These are phyloP conservation scores for Penicillium glabrum DNA, from an alignment of 2,329 filamentous ascomycete genomes.

Conservation along the genomic window DNA sequence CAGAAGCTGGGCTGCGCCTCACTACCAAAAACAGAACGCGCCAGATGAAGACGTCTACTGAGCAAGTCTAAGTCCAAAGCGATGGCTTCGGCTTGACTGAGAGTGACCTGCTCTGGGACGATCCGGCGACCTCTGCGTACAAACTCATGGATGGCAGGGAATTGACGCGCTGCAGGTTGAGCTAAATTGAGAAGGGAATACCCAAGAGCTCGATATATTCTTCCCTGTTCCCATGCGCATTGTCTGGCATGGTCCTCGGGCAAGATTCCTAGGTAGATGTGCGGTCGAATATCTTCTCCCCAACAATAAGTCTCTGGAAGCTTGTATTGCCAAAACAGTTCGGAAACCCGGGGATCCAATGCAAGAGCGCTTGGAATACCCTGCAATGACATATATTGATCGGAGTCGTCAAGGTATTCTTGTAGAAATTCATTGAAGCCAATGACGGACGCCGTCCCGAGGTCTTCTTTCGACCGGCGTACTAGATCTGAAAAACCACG, in stretches of 20 bases:
- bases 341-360: slow-evolving; percentile 53
- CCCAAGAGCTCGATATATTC: slow-evolving; percentile 52
- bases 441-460: slow-evolving; percentile 10
- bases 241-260: slow-evolving; percentile 57
- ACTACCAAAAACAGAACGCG: slow-evolving; percentile 14
- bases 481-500: slow-evolving; percentile 31
- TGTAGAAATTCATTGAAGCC: slow-evolving; percentile 34
- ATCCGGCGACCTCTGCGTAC: slow-evolving; percentile 39
- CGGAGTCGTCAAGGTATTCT: slow-evolving; percentile 31
- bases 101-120: slow-evolving; percentile 25
- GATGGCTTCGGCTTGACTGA: slow-evolving; percentile 23
- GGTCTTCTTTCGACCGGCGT: slow-evolving; percentile 28
- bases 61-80: slow-evolving; percentile 19
- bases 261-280: slow-evolving; percentile 66
- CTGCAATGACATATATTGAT: neutral
- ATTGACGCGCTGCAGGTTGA: slow-evolving; percentile 22
- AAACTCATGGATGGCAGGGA: slow-evolving; percentile 31
- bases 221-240: slow-evolving; percentile 59
- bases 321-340: slow-evolving; percentile 50
- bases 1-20: slow-evolving; percentile 25
- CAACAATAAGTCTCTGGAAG: slow-evolving; percentile 17
- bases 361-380: neutral
- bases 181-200: slow-evolving; percentile 54
- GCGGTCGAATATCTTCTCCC: slow-evolving; percentile 21
- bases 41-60: slow-evolving; percentile 20